These are phyloP conservation scores for Spathaspora passalidarum DNA, from an alignment of 805 yeast genomes.

Conservation along the genomic window DNA sequence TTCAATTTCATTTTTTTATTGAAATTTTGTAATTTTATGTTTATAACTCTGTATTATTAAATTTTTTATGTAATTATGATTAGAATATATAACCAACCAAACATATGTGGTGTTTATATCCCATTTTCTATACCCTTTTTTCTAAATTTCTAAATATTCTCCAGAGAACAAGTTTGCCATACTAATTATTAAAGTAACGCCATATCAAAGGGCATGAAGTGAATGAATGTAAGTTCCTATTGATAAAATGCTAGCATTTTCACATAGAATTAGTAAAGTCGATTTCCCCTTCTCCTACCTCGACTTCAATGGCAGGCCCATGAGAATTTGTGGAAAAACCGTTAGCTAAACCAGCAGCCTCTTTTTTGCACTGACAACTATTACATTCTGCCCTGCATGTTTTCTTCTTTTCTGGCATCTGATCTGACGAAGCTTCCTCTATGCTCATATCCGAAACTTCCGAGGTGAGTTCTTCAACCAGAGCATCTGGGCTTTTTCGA, in stretches of 20 bases:
- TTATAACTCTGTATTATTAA: not conserved
- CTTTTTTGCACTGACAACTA: conserved; percentile 3
- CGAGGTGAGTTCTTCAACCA: not conserved
- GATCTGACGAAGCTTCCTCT: not conserved
- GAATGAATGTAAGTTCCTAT: not conserved
- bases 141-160: not conserved
- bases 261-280: conserved; percentile 8
- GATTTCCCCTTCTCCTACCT: conserved; percentile 8
- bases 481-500: not conserved
- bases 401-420: not conserved
- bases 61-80: not conserved
- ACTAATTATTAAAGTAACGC: not conserved
- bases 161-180: not conserved
- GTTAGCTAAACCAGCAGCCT: not conserved
- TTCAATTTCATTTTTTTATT: too few relatives aligned
- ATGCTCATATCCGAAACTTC: not conserved
- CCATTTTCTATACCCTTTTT: not conserved
- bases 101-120: not conserved
- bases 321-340: not conserved
- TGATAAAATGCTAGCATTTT: not conserved
- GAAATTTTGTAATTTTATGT: not conserved
- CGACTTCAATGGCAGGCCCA: conserved; percentile 5
- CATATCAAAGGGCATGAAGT: not conserved
- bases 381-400: conserved; percentile 2
- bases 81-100: not conserved